phyloP scores from a whole-genome alignment of 2,329 filamentous ascomycete genomes.

The Alternaria postmessia region DNA sequence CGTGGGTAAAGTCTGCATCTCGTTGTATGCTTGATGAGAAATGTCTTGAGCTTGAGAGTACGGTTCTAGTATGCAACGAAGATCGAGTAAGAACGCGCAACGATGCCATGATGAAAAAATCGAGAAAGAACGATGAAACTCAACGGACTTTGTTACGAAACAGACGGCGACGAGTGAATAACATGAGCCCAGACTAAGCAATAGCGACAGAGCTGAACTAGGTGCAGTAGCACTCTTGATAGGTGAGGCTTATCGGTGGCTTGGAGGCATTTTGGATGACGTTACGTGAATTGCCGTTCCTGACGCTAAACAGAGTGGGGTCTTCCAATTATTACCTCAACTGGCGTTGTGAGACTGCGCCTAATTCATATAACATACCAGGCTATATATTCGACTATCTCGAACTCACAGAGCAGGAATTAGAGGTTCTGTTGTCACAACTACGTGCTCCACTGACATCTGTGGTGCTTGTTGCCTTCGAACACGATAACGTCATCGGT shows the following conservation, averaged over 20 bases:
- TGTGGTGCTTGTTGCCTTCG: neutral
- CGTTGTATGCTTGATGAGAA: constrained; percentile 41
- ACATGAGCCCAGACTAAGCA: neutral
- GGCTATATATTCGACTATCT: neutral
- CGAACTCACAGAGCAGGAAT: neutral
- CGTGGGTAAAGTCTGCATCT: constrained; percentile 69
- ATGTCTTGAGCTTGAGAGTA: neutral
- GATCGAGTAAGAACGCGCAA: constrained; percentile 12
- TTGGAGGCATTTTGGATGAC: constrained; percentile 9
- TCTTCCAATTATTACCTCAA: neutral
- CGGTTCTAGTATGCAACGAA: neutral
- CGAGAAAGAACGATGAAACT: neutral
- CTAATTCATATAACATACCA: neutral
- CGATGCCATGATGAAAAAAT: constrained; percentile 21
- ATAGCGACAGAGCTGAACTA: no score
- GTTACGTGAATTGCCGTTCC: constrained; percentile 14
- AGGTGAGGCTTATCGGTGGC: constrained; percentile 8
- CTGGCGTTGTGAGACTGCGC: neutral
- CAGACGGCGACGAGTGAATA: neutral
- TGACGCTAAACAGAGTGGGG: constrained; percentile 14
- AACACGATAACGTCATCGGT: constrained; percentile 12
- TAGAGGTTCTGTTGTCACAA: neutral
- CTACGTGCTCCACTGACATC: neutral
- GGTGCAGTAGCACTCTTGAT: neutral
- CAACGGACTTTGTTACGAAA: neutral